Conservation (phyloP, 352 stramenopile genomes). For the Globisporangium radiosum region DNA sequence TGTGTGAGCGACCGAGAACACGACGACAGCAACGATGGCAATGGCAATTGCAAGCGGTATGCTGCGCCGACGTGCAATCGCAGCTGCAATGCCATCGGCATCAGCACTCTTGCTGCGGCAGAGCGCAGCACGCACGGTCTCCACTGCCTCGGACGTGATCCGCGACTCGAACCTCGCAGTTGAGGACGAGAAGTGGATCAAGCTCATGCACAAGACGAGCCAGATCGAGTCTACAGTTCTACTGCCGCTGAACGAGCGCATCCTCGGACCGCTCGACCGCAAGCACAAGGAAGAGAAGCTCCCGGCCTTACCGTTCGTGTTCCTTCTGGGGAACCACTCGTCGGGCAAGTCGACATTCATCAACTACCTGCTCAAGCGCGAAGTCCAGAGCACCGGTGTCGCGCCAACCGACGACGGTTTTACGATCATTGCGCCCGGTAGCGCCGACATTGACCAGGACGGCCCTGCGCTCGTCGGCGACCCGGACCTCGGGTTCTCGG, state of each 20-base stretch:
- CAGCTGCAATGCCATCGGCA: background rate
- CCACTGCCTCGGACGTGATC: constrained; percentile 20
- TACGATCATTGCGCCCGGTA: constrained; percentile 97
- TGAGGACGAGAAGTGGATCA: constrained; percentile 76
- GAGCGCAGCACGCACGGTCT: constrained; percentile 2
- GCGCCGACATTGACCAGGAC: constrained; percentile 96
- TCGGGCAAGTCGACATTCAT: constrained; percentile 99
- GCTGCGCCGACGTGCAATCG: constrained; percentile 4
- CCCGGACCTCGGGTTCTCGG: constrained; percentile 97
- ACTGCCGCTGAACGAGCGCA: constrained; percentile 79
- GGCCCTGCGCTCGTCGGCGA: constrained; percentile 93
- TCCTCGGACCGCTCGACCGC: constrained; percentile 83
- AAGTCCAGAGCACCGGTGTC: constrained; percentile 98
- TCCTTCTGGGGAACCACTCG: constrained; percentile 99
- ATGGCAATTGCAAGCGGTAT: constrained; percentile 11
- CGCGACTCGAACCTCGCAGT: constrained; percentile 18
- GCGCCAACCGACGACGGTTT: constrained; percentile 99
- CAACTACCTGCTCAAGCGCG: constrained; percentile 95
- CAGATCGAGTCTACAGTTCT: constrained; percentile 63
- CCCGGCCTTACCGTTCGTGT: constrained; percentile 96
- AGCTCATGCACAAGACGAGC: constrained; percentile 79
- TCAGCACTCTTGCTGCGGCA: background rate
- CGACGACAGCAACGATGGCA: background rate
- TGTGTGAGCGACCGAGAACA: no score
- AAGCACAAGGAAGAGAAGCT: constrained; percentile 88